Percentiles rank a stretch among this genome's conserved stretches.
These are phyloP conservation scores for Solanum clarkiae DNA, from an alignment of 257 asterid species.

Conservation along the genomic window DNA sequence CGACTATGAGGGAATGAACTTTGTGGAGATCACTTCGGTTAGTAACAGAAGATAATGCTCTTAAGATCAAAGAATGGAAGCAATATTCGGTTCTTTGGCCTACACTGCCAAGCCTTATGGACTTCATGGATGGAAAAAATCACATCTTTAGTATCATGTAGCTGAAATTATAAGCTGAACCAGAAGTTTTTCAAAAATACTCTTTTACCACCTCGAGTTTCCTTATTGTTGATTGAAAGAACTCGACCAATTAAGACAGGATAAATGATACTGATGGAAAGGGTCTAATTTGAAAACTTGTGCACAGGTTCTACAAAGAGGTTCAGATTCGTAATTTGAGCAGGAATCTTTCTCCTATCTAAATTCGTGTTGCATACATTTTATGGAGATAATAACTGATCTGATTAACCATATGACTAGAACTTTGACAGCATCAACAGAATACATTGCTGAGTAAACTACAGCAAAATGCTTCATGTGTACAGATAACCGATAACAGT, in stretches of 20 bases:
- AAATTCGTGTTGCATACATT: neutral
- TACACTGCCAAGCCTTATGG: neutral
- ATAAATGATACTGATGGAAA: neutral
- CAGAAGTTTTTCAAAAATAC: no score
- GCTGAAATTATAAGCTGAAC: no score
- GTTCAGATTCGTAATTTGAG: neutral
- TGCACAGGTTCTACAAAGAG: neutral
- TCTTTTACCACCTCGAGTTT: no score
- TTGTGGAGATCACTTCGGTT: conserved; percentile 30
- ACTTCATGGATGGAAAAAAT: conserved; percentile 10
- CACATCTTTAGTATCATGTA: no score
- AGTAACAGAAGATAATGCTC: conserved; percentile 29
- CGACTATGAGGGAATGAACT: conserved; percentile 39
- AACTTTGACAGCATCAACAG: neutral
- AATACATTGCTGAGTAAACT: neutral
- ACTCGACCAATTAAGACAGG: no score
- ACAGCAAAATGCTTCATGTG: neutral
- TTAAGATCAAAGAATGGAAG: conserved; percentile 26
- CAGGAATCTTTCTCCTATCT: neutral
- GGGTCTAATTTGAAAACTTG: neutral
- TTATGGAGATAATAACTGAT: neutral
- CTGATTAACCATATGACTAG: neutral
- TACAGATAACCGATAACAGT: neutral
- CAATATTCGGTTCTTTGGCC: conserved; percentile 2
- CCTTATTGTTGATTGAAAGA: no score